A percentile compares a stretch with the other conserved stretches of the same genome.
Conservation (phyloP, 1,284 basidiomycete genomes). For the Tilletia horrida region DNA sequence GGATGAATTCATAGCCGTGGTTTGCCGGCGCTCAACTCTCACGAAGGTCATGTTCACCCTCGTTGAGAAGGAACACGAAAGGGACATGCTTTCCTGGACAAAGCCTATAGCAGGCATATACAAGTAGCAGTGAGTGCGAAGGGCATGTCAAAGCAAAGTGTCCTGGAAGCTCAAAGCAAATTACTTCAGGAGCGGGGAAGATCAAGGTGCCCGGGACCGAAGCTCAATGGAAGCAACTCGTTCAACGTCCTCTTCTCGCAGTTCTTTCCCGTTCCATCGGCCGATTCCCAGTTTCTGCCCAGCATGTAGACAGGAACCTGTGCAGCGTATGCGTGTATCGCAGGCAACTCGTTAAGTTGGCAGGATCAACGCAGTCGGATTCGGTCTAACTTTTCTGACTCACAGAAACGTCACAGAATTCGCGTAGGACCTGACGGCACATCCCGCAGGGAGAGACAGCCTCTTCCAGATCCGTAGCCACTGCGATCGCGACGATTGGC, state of each 20-base stretch:
- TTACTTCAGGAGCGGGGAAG: conserved; percentile 8
- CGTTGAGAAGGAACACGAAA: no score
- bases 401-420: conserved; percentile 65
- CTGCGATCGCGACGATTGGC: conserved; percentile 30
- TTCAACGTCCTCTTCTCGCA: conserved; percentile 64
- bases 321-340: not conserved
- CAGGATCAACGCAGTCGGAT: not conserved
- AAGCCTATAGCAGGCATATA: no score
- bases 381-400: not conserved
- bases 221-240: conserved; percentile 77
- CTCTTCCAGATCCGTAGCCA: conserved; percentile 37
- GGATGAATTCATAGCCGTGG: no score
- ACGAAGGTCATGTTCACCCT: no score
- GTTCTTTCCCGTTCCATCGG: conserved; percentile 54
- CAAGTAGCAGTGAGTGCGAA: no score
- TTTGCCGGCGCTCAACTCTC: no score
- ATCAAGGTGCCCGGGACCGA: conserved; percentile 74
- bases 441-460: conserved; percentile 67
- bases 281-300: conserved; percentile 63
- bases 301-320: conserved; percentile 75
- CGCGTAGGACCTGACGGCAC: conserved; percentile 83
- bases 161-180: not conserved
- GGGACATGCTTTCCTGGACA: no score
- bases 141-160: no score
- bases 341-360: no score